These are phyloP conservation scores for Neopestalotiopsis rosae DNA, from an alignment of 2,329 filamentous ascomycete species.

Conservation along the genomic window DNA sequence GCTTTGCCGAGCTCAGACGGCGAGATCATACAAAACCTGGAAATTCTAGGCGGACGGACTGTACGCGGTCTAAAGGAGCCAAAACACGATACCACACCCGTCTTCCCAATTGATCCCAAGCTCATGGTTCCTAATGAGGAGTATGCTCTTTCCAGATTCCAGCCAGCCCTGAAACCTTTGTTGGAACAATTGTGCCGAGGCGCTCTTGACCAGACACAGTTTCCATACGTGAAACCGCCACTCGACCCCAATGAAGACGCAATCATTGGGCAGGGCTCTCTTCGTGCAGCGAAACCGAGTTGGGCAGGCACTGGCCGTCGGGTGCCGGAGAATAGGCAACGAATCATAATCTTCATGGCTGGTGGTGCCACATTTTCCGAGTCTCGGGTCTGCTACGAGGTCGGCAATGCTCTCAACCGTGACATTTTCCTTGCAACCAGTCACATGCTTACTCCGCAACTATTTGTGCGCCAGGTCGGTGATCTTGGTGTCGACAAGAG, in stretches of 20 bases:
- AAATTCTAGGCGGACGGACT: constrained; percentile 78
- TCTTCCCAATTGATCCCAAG: constrained; percentile 74
- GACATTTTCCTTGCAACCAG: constrained; percentile 90
- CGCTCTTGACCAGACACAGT: constrained; percentile 67
- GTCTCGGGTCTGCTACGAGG: constrained; percentile 85
- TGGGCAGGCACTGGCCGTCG: constrained; percentile 86
- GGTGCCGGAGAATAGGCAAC: constrained; percentile 81
- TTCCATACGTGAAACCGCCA: constrained; percentile 77
- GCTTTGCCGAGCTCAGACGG: constrained; percentile 76
- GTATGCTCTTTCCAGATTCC: constrained; percentile 85
- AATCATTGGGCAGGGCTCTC: constrained; percentile 69
- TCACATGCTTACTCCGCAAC: constrained; percentile 87
- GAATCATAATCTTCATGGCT: constrained; percentile 92
- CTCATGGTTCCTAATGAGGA: constrained; percentile 69
- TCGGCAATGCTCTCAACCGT: constrained; percentile 72
- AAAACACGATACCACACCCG: constrained; percentile 65
- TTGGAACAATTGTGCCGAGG: constrained; percentile 76
- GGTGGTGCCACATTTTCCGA: constrained; percentile 96
- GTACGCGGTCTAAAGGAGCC: constrained; percentile 76
- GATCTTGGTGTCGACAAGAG: constrained; percentile 80
- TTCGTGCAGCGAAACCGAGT: constrained; percentile 90
- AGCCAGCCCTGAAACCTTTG: constrained; percentile 81
- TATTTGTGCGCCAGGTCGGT: constrained; percentile 82
- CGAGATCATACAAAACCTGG: constrained; percentile 77
- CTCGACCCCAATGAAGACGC: constrained; percentile 66